Conservation (phyloP, 139 green algal genomes). For the Picochlorum sp. region DNA sequence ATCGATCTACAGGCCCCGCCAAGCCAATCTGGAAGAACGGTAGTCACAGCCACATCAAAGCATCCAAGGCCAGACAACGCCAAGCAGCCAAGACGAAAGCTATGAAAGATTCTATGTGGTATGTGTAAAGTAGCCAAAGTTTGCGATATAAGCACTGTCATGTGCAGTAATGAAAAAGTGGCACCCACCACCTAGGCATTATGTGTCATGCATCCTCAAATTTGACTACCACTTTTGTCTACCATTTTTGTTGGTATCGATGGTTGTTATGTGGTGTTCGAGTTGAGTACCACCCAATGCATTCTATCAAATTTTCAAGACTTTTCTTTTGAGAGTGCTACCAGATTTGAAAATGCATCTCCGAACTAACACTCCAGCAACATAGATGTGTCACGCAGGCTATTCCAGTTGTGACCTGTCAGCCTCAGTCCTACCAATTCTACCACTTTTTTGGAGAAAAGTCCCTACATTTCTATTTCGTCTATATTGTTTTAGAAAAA, state of each 20-base stretch:
- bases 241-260: not conserved
- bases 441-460: not conserved
- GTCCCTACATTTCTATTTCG: not conserved
- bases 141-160: not conserved
- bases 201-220: not conserved
- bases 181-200: not conserved
- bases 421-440: not conserved
- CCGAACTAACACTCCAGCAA: not conserved
- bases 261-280: not conserved
- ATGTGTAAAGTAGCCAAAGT: not conserved
- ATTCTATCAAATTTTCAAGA: not conserved
- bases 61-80: not conserved
- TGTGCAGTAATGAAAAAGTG: not conserved
- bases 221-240: not conserved
- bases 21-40: not conserved
- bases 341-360: not conserved
- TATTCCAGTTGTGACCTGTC: not conserved
- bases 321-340: not conserved
- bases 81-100: not conserved
- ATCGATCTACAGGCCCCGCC: not conserved
- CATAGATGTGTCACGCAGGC: not conserved
- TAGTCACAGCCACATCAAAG: not conserved
- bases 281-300: not conserved
- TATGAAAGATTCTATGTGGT: not conserved
- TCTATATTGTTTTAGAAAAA: not conserved